Base-by-base conservation (phyloP, 1,284 basidiomycete species). In the Macrocystidia cucumis region DNA sequence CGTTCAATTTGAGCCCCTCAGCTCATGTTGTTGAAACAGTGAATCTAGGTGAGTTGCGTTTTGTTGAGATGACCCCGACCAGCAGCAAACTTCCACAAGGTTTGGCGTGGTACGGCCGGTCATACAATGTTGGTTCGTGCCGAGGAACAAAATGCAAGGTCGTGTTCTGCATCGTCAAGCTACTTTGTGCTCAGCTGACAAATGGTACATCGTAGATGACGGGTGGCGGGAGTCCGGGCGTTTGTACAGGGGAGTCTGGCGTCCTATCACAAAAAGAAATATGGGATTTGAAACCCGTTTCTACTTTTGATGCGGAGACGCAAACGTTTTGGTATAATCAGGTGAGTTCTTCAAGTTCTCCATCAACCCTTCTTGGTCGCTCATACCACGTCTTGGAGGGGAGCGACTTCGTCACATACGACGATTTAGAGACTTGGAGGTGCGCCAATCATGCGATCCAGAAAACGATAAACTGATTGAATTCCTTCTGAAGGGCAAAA, bases 261-360 rank as follows among this genome's bases (percentile, higher is more conserved):
- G 29, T 34, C 20, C 32, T 47, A 3, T 24, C 47, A 5, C 44
- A 47, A 23, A 44, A 46, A 21, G 47, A 49, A 34, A 41, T 49
- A 12, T 21, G 35, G 7, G 30, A 32, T n/a, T n/a, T 21, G 29
- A 20, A 33, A 29, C 4, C 13, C 37, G 9, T n/a, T 42, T 12
- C 32, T 12, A 31, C 21, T 5, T 31, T 39, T 8, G 37, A 39
- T 34, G 13, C n/a, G n/a, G 9, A 22, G 3, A 40, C 27, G 5
- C 22, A 48, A 29, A 48, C 46, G 1, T 46, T 44, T 36, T 48
- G 41, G 44, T 43, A 43, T 11, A 35, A 46, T 24, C 17, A 38
- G 35, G 7, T 12, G 21, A n/a, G n/a, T n/a, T n/a, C n/a, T n/a
- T n/a, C n/a, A n/a, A n/a, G n/a, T n/a, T n/a, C n/a, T n/a, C n/a